These are phyloP conservation scores for Cryptococcus jaspeensis DNA, from an alignment of 1,284 basidiomycete species.

Conservation along the genomic window DNA sequence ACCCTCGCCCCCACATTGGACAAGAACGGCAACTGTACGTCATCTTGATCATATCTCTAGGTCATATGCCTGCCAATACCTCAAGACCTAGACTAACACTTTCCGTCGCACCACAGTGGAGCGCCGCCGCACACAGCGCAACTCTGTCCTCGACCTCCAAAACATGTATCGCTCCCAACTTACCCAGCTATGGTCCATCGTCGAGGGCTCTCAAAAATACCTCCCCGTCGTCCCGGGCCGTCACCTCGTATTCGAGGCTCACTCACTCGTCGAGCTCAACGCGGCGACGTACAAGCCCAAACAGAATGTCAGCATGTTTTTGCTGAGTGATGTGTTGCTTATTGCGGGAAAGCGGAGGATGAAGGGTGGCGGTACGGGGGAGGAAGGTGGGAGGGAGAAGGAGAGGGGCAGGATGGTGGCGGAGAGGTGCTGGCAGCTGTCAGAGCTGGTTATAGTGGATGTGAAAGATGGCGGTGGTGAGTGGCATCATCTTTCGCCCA, in stretches of 20 bases:
- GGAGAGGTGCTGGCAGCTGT: conserved; percentile 85
- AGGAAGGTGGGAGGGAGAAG: conserved; percentile 37
- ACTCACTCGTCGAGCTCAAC: conserved; percentile 81
- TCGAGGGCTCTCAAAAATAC: conserved; percentile 96
- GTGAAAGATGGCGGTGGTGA: conserved; percentile 88
- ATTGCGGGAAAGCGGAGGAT: conserved; percentile 64
- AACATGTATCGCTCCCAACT: conserved; percentile 93
- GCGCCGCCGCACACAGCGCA: conserved; percentile 69
- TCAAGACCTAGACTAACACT: background rate
- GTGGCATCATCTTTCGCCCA: conserved; percentile 40
- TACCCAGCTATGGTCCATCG: conserved; percentile 81
- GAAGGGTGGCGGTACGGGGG: conserved; percentile 52
- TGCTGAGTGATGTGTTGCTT: conserved; percentile 87
- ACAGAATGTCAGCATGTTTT: conserved; percentile 81
- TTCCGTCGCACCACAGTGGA: conserved; percentile 48
- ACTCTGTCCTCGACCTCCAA: conserved; percentile 87
- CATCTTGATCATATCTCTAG: background rate
- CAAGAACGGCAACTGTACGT: conserved; percentile 44
- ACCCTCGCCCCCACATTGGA: conserved; percentile 41
- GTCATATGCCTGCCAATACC: background rate
- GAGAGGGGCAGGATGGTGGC: conserved; percentile 71
- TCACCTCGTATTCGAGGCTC: conserved; percentile 84
- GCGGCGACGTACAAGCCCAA: conserved; percentile 93
- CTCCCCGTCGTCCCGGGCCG: conserved; percentile 84
- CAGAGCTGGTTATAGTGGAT: conserved; percentile 90